phyloP scores from a whole-genome alignment of 257 asterid species.

The Ocimum tenuiflorum region DNA sequence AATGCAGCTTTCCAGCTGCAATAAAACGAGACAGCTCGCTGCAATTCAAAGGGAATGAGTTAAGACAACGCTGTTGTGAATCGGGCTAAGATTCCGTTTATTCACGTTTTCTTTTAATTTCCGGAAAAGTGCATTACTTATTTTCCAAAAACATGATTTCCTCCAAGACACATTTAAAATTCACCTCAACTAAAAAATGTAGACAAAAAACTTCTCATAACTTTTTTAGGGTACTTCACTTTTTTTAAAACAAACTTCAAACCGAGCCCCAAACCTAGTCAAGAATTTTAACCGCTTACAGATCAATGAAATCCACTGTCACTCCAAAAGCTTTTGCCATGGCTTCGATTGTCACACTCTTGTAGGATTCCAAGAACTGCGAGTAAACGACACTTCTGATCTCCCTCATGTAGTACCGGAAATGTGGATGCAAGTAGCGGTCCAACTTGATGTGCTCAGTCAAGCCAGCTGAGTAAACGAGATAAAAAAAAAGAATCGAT shows the following conservation, averaged over 20 bases:
- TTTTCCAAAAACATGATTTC: no score
- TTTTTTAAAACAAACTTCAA: no score
- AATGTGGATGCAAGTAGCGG: conserved; percentile 70
- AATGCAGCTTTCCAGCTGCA: conserved; percentile 84
- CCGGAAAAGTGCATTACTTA: no score
- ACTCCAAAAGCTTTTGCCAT: conserved; percentile 90
- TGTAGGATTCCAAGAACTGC: conserved; percentile 82
- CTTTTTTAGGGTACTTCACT: no score
- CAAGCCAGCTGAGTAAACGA: conserved; percentile 58
- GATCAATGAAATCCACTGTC: conserved; percentile 65
- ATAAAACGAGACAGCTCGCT: conserved; percentile 80
- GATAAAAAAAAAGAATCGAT: no score
- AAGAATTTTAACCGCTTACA: conserved; percentile 32
- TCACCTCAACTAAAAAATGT: no score
- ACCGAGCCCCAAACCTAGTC: no score
- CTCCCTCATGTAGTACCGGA: conserved; percentile 84
- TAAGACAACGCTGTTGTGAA: background rate
- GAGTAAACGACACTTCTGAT: conserved; percentile 68
- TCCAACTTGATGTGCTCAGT: conserved; percentile 68
- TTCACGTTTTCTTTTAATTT: no score
- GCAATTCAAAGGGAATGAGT: background rate
- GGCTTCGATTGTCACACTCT: conserved; percentile 77
- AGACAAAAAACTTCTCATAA: no score
- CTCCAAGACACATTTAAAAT: no score
- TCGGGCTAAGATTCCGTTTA: no score